Base-by-base conservation (phyloP, 2,329 filamentous ascomycete genomes). In the Sporothrix protearum region DNA sequence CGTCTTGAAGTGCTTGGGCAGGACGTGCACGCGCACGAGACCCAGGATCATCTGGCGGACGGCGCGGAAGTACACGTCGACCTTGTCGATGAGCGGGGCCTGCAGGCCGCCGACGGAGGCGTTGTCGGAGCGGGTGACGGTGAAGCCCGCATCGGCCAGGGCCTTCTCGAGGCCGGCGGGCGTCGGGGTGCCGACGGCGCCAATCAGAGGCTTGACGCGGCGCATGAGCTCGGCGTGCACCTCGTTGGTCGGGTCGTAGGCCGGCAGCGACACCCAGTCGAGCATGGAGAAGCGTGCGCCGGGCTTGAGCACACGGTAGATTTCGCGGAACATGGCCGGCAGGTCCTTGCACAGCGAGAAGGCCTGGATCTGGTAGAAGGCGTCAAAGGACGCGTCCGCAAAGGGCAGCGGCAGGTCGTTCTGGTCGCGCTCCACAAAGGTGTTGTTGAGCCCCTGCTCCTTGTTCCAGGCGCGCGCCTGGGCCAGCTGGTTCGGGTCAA, bases 341-440 rank as follows among this genome's bases (percentile, higher is more conserved):
- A 83, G 79, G 69, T 86, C 83, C 73, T 84, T 84, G 80, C 83
- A 86, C 39, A 82, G 83, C 80, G 81, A 88, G 76, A 82, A 84
- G 71, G 80, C 89, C 81, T 82, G 89, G 83, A 82, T 89, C 84
- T 83, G 85, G 81, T 83, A 87, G 72, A 86, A 86, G 39, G 81
- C 84, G 71, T 87, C 84, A 75, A 87, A 86, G 55, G 79, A 80
- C 33, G 77, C 77, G 73, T 86, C 82, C 16, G 77, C 81, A 71
- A 87, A 86, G 1, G 85, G 85, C 1, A 87, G 79, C 1, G 85
- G 85, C 42, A 86, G 80, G 57, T 79, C 78, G 77, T 87, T 86
- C 77, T 85, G 84, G 75, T 86, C 85, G 74, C 83, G 82, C 42
- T 83, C 80, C 71, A 85, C 78, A 73, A 87, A 87, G 55, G 80